Base-by-base conservation (phyloP, 768 basidiomycete species). In the Zangia roseola region DNA sequence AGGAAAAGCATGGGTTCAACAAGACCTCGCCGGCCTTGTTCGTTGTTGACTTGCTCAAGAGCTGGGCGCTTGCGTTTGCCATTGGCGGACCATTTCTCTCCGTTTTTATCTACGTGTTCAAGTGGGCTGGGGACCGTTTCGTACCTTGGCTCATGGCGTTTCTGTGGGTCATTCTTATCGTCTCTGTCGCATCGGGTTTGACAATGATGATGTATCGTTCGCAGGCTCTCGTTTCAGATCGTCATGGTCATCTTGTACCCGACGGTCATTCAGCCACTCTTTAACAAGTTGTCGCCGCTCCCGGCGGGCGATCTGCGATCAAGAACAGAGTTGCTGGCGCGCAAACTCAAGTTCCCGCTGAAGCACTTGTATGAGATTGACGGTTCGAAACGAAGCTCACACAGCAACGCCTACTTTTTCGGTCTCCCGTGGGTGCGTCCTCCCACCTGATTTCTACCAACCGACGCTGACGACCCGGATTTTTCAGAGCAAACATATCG, bases 321-420 rank as follows among this genome's bases (percentile, higher is more conserved):
- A 7, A 77, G 91, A 33, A 89, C 94, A 33, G 91, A 95, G 60
- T 62, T 68, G 0, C 76, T 99, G 14, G 91, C 94, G 0, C 59
- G 71, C 34, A 86, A 84, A 61, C 85, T 98, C 59, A 83, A 86
- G 49, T 99, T 98, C 80, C 95, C 97, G 0, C 73, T 97, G 48
- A 97, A 88, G 62, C 88, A 94, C 67, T 68, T 99, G 44, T 98
- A 95, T 66, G 93, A 97, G 66, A 97, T 98, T 57, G 94, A 98
- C 63, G 97, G 97, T 24, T 93, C 89, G 30, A 97, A 97, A 74
- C 83, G 95, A 40, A 91, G 88, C 69, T 88, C 91, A 3, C 95
- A 99, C 71, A 89, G 86, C 58, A 97, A 97, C 57, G 94, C 94
- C n/a, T 98, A 97, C 73, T 97, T 97, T 77, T 97, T 93, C 56